Percentiles rank a stretch among this genome's conserved stretches.
Conservation (phyloP, 2,329 filamentous ascomycete genomes). For the Aciculosporium take region DNA sequence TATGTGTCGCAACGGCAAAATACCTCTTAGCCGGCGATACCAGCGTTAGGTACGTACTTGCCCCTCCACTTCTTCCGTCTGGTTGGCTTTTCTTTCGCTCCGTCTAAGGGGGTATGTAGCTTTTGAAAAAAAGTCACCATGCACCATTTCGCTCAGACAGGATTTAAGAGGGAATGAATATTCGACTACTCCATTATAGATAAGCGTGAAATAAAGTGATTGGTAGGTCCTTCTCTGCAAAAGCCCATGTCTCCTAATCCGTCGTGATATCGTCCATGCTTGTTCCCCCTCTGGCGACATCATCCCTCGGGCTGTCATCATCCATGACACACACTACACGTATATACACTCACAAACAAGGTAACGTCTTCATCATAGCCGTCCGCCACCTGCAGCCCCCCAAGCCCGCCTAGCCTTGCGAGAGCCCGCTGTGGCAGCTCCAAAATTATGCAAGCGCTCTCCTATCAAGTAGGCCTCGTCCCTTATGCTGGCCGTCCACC, state of each 20-base stretch:
- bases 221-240: background rate
- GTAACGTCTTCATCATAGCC: slow-evolving; percentile 1
- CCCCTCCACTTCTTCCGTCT: too few species aligned
- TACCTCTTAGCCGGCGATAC: too few species aligned
- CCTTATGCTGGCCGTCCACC: slow-evolving; percentile 69
- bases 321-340: too few species aligned
- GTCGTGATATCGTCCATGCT: background rate
- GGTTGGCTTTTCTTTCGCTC: too few species aligned
- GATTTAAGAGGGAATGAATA: too few species aligned
- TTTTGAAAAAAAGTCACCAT: too few species aligned
- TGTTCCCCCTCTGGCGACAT: background rate
- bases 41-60: too few species aligned
- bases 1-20: too few species aligned
- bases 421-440: slow-evolving; percentile 28
- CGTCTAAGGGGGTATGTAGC: too few species aligned
- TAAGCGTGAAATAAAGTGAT: background rate
- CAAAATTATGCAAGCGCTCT: slow-evolving; percentile 89
- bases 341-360: background rate
- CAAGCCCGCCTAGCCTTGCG: slow-evolving; percentile 22
- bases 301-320: background rate
- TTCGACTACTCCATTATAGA: too few species aligned
- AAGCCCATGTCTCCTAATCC: background rate
- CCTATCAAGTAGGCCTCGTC: slow-evolving; percentile 96
- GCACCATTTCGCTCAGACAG: too few species aligned
- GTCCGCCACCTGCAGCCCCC: slow-evolving; percentile 19